These are phyloP conservation scores for Phellopilus nigrolimitatus DNA, from an alignment of 1,284 basidiomycete species.

Conservation along the genomic window DNA sequence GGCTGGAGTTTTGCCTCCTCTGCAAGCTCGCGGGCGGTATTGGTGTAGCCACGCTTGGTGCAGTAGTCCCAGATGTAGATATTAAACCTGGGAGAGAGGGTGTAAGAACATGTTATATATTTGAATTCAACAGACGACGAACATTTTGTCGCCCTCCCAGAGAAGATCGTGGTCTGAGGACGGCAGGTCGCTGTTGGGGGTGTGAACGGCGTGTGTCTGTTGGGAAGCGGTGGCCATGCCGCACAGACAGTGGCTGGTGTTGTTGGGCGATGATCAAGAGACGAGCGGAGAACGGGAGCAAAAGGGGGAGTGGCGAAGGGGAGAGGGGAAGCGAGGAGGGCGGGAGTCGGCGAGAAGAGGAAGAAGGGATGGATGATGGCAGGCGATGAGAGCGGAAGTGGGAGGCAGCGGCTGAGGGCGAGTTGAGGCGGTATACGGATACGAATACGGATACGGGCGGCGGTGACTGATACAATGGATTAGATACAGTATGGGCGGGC, in stretches of 20 bases:
- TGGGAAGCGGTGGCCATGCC: slow-evolving; percentile 14
- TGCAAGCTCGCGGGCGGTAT: slow-evolving; percentile 61
- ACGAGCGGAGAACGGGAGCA: neutral
- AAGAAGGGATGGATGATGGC: slow-evolving; percentile 4
- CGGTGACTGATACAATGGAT: too few relatives aligned
- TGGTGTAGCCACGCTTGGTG: slow-evolving; percentile 66
- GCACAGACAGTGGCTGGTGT: slow-evolving; percentile 1
- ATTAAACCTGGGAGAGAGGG: slow-evolving; percentile 57
- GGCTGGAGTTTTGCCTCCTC: slow-evolving; percentile 56
- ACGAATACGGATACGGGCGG: neutral
- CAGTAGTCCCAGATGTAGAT: slow-evolving; percentile 84
- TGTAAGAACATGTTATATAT: slow-evolving; percentile 4
- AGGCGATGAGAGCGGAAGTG: slow-evolving; percentile 14
- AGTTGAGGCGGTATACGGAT: slow-evolving; percentile 9
- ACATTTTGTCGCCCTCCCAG: slow-evolving; percentile 59
- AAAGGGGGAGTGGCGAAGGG: neutral
- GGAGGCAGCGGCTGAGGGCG: slow-evolving; percentile 12
- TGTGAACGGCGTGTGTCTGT: slow-evolving; percentile 6
- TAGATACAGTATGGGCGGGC: too few relatives aligned
- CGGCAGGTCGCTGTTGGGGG: slow-evolving; percentile 2
- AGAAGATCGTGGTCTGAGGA: neutral
- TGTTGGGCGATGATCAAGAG: neutral
- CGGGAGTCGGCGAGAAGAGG: neutral
- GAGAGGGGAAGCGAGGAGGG: neutral
- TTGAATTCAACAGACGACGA: slow-evolving; percentile 24